Percentiles rank a stretch among this genome's conserved stretches.
Evolutionary conservation across 768 basidiomycete species (phyloP).

Genomic region (Psilocybe azurescens): DNA sequence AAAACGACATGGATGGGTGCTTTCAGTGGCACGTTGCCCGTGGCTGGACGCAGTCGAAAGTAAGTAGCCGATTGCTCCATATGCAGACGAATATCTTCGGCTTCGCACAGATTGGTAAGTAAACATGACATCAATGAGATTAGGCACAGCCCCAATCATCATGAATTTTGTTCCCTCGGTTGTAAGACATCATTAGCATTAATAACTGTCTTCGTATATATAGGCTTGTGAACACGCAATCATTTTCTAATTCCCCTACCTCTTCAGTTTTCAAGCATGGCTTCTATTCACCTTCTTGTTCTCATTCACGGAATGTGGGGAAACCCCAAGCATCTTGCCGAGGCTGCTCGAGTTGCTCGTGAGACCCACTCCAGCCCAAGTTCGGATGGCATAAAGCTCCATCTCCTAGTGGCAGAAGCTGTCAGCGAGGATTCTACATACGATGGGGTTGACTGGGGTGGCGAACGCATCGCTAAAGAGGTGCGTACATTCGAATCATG

Average conservation of each 20-base stretch:
- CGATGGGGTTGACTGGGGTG: slow-evolving; percentile 86
- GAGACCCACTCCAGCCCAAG: slow-evolving; percentile 42
- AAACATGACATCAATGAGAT: too few species aligned
- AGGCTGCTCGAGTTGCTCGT: slow-evolving; percentile 56
- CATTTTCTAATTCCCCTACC: neutral
- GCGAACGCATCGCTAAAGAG: slow-evolving; percentile 81
- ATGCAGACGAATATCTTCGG: too few species aligned
- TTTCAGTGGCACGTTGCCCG: too few species aligned
- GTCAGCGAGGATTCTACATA: slow-evolving; percentile 74
- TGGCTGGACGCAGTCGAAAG: too few species aligned
- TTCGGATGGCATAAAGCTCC: slow-evolving; percentile 50
- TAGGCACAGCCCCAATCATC: too few species aligned
- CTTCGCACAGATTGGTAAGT: too few species aligned
- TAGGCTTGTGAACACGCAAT: neutral
- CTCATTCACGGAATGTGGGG: slow-evolving; percentile 85
- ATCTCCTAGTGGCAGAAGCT: slow-evolving; percentile 67
- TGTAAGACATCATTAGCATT: neutral
- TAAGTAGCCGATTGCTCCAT: too few species aligned
- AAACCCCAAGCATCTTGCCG: slow-evolving; percentile 65
- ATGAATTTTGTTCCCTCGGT: neutral
- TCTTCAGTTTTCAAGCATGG: slow-evolving; percentile 25
- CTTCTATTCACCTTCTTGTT: slow-evolving; percentile 49
- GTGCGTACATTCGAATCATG: slow-evolving; percentile 39
- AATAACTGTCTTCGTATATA: neutral
- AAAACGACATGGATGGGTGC: too few species aligned